phyloP scores from a whole-genome alignment of 116 monocot genomes.

The Thalassia testudinum region DNA sequence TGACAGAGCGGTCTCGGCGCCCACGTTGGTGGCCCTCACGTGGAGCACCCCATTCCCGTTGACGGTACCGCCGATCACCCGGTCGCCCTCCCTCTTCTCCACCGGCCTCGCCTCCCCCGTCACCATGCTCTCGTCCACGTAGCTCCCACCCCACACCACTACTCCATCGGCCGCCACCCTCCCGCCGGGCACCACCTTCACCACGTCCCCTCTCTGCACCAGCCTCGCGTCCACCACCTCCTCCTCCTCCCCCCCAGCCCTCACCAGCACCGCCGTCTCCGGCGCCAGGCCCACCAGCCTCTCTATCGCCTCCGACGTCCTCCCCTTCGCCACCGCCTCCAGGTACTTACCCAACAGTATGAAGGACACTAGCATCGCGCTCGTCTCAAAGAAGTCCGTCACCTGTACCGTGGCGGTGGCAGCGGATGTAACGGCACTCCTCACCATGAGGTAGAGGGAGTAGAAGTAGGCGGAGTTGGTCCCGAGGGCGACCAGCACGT shows the following conservation, averaged over 20 bases:
- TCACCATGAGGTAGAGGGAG: conserved; percentile 31
- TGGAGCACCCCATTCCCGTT: conserved; percentile 86
- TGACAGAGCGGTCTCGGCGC: conserved; percentile 78
- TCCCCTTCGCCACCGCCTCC: conserved; percentile 93
- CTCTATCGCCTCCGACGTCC: conserved; percentile 91
- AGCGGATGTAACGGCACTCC: conserved; percentile 55
- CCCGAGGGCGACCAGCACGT: conserved; percentile 83
- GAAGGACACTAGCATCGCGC: conserved; percentile 96
- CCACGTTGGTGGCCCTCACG: conserved; percentile 57
- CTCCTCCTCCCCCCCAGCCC: neutral
- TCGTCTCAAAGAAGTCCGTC: conserved; percentile 93
- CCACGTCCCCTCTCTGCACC: conserved; percentile 80
- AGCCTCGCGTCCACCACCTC: conserved; percentile 9
- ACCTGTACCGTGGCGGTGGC: conserved; percentile 51
- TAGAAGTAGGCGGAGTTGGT: conserved; percentile 90
- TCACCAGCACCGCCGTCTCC: conserved; percentile 37
- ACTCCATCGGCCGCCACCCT: conserved; percentile 79
- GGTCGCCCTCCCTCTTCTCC: conserved; percentile 70
- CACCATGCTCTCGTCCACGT: conserved; percentile 95
- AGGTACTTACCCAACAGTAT: conserved; percentile 93
- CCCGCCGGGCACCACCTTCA: conserved; percentile 68
- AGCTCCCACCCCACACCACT: conserved; percentile 83
- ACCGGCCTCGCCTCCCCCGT: conserved; percentile 80
- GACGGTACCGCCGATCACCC: conserved; percentile 77
- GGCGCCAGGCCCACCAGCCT: conserved; percentile 91